These are phyloP conservation scores for Scedosporium minutisporum DNA, from an alignment of 2,329 filamentous ascomycete species.

Conservation along the genomic window DNA sequence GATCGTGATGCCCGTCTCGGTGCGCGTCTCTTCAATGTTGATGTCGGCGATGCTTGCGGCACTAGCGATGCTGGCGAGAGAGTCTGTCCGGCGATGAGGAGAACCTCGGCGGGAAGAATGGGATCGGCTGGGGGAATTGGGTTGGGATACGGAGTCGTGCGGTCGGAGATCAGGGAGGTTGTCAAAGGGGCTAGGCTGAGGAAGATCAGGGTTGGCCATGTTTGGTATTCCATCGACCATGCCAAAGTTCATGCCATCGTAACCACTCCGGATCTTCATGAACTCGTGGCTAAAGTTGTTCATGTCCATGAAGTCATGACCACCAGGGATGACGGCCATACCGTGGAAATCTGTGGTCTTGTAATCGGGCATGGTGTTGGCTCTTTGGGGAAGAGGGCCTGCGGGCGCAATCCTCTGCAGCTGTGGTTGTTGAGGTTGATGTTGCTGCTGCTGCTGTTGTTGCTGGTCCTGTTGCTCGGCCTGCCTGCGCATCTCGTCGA, in stretches of 20 bases:
- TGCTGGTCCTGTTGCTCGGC: slow-evolving; percentile 32
- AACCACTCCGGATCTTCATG: slow-evolving; percentile 21
- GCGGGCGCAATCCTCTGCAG: slow-evolving; percentile 6
- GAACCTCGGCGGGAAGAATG: slow-evolving; percentile 15
- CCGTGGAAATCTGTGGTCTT: slow-evolving; percentile 30
- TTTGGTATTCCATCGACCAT: not conserved
- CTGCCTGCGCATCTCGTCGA: slow-evolving; percentile 49
- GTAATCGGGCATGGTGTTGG: slow-evolving; percentile 31
- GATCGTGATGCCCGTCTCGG: slow-evolving; percentile 73
- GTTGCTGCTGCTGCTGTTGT: slow-evolving; percentile 12
- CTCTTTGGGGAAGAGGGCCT: slow-evolving; percentile 9
- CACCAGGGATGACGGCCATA: slow-evolving; percentile 31
- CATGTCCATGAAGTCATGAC: slow-evolving; percentile 47
- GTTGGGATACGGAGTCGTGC: slow-evolving; percentile 1
- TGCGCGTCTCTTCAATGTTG: slow-evolving; percentile 56
- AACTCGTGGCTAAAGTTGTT: slow-evolving; percentile 37
- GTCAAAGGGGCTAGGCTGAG: not conserved
- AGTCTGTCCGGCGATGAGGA: slow-evolving; percentile 47
- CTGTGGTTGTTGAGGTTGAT: slow-evolving; percentile 1
- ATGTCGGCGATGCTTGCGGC: slow-evolving; percentile 51
- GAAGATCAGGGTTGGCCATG: not conserved
- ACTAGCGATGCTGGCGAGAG: slow-evolving; percentile 46
- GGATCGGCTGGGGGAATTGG: slow-evolving; percentile 11
- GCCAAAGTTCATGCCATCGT: slow-evolving; percentile 6
- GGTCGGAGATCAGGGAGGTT: slow-evolving; percentile 16